phyloP scores from a whole-genome alignment of 2,329 filamentous ascomycete genomes.

The Tolypocladium paradoxum region DNA sequence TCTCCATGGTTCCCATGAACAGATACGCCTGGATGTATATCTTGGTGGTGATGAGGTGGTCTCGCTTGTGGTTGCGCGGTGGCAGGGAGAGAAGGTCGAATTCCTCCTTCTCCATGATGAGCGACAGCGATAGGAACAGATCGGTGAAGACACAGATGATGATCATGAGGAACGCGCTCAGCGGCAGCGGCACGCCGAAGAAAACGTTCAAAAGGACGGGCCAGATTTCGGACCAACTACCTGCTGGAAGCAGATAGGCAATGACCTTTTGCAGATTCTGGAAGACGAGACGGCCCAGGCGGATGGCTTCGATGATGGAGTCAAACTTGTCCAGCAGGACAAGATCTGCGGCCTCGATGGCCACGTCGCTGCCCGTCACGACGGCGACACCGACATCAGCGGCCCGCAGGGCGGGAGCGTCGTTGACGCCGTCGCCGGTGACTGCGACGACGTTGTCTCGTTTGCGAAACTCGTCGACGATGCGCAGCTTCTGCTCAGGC shows the following conservation, averaged over 20 bases:
- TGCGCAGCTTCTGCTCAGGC: slow-evolving; percentile 60
- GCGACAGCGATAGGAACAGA: slow-evolving; percentile 36
- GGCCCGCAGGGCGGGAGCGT: slow-evolving; percentile 54
- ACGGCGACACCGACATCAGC: slow-evolving; percentile 62
- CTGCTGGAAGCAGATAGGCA: slow-evolving; percentile 36
- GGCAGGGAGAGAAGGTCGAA: slow-evolving; percentile 40
- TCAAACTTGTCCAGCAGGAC: slow-evolving; percentile 62
- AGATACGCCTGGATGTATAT: slow-evolving; percentile 42
- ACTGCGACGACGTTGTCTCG: slow-evolving; percentile 53
- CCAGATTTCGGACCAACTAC: slow-evolving; percentile 46
- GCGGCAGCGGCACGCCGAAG: slow-evolving; percentile 39
- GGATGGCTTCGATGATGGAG: slow-evolving; percentile 56
- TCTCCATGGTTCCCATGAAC: slow-evolving; percentile 41
- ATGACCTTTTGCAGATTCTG: slow-evolving; percentile 32
- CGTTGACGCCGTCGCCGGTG: slow-evolving; percentile 64
- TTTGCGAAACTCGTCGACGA: slow-evolving; percentile 56
- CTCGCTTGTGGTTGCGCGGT: slow-evolving; percentile 36
- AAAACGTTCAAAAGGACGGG: slow-evolving; percentile 45
- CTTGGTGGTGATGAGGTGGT: slow-evolving; percentile 40
- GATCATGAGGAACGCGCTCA: slow-evolving; percentile 46
- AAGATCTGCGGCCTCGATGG: slow-evolving; percentile 53
- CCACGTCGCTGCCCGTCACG: slow-evolving; percentile 52
- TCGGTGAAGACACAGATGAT: slow-evolving; percentile 47
- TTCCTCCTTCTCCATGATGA: slow-evolving; percentile 46
- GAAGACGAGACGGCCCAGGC: slow-evolving; percentile 27